These are phyloP conservation scores for Draba incana DNA, from an alignment of 345 rosid species.

Conservation along the genomic window DNA sequence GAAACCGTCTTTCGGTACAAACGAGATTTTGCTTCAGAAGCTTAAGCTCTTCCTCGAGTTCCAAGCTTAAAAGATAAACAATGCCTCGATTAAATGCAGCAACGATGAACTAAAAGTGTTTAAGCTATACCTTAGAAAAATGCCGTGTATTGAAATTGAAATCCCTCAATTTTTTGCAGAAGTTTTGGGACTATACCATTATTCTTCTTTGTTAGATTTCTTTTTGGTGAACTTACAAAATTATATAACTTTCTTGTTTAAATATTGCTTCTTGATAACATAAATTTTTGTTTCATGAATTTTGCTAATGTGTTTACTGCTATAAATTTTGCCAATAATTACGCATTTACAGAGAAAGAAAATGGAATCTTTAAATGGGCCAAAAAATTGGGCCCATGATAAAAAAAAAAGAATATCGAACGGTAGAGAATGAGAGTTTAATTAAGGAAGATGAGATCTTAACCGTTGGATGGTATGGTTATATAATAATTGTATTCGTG, in stretches of 20 bases:
- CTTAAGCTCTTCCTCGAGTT: conserved; percentile 73
- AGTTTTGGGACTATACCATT: conserved; percentile 19
- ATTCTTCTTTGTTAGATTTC: background rate
- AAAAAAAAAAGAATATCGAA: conserved; percentile 12
- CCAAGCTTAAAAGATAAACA: conserved; percentile 48
- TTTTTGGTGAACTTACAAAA: background rate
- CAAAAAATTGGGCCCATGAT: conserved; percentile 29
- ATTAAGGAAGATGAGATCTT: background rate
- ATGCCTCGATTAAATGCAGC: background rate
- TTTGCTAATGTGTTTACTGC: background rate
- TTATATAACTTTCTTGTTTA: conserved; percentile 12
- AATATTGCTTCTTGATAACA: background rate
- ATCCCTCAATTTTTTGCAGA: conserved; percentile 31
- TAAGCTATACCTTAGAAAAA: conserved; percentile 13
- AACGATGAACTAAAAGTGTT: conserved; percentile 9
- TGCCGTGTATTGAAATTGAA: conserved; percentile 13
- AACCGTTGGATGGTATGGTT: conserved; percentile 27
- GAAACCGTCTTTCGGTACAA: conserved; percentile 68
- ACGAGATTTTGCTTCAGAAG: conserved; percentile 69
- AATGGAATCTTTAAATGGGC: conserved; percentile 32
- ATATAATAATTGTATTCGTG: conserved; percentile 2
- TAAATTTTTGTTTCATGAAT: background rate
- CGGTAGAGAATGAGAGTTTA: background rate
- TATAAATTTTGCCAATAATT: too few relatives aligned
- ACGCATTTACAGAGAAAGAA: background rate